Evolutionary conservation across 2,329 filamentous ascomycete genomes (phyloP).

Genomic region (Cryphonectria carpinicola): DNA sequence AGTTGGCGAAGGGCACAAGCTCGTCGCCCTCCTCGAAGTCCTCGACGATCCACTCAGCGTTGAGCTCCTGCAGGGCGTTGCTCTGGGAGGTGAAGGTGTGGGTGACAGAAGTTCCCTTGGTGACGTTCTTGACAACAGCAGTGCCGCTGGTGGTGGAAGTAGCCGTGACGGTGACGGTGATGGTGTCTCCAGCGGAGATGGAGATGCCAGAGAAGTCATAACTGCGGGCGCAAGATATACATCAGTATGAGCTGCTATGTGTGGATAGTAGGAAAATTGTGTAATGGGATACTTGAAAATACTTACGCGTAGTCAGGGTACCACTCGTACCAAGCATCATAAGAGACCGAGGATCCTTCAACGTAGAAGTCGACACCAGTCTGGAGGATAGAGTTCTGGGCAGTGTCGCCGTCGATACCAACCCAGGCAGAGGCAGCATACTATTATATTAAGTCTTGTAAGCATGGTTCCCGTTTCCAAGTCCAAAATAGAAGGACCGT

Average conservation of each 20-base stretch:
- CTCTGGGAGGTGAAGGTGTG: slow-evolving; percentile 53
- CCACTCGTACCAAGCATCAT: slow-evolving; percentile 66
- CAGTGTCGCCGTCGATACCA: slow-evolving; percentile 64
- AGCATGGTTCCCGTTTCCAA: neutral
- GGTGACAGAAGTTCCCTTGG: slow-evolving; percentile 52
- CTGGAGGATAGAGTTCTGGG: slow-evolving; percentile 56
- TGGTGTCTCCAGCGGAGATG: slow-evolving; percentile 32
- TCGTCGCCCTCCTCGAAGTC: slow-evolving; percentile 47
- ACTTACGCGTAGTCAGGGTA: slow-evolving; percentile 55
- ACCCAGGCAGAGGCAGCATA: slow-evolving; percentile 61
- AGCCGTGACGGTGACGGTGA: slow-evolving; percentile 40
- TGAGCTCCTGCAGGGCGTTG: slow-evolving; percentile 54
- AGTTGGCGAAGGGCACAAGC: slow-evolving; percentile 51
- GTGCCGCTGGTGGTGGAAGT: slow-evolving; percentile 47
- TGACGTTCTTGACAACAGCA: slow-evolving; percentile 51
- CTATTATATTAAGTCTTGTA: slow-evolving; percentile 14
- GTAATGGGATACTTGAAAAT: neutral
- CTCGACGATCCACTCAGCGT: slow-evolving; percentile 68
- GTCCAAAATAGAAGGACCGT: neutral
- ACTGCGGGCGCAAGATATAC: neutral
- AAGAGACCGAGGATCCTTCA: slow-evolving; percentile 44
- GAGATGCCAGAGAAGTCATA: slow-evolving; percentile 33
- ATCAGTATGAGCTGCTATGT: neutral
- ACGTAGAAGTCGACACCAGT: slow-evolving; percentile 60
- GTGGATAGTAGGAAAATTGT: neutral